phyloP scores from a whole-genome alignment of 148 eudicot species.

The Heliosperma pusillum region DNA sequence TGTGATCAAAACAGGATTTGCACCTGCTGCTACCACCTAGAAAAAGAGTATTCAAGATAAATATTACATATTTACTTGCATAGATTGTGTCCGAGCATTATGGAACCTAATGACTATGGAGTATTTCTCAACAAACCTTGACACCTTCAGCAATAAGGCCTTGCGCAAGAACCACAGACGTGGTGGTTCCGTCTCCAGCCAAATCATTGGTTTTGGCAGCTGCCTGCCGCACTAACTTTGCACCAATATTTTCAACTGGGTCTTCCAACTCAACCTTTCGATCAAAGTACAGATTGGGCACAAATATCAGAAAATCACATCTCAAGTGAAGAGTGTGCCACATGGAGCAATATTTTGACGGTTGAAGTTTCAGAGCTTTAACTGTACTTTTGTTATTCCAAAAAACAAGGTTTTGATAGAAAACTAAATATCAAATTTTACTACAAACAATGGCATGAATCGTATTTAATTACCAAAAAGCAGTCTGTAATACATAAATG shows the following conservation, averaged over 20 bases:
- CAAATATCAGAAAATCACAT: background rate
- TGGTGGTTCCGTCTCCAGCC: slow-evolving; percentile 98
- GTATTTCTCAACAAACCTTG: slow-evolving; percentile 21
- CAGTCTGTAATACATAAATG: too few relatives aligned
- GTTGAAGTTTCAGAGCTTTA: background rate
- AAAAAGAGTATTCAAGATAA: background rate
- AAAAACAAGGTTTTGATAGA: too few relatives aligned
- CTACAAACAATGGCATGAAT: too few relatives aligned
- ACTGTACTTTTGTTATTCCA: too few relatives aligned
- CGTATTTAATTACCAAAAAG: too few relatives aligned
- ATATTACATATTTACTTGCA: background rate
- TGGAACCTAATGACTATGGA: background rate
- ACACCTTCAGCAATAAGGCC: slow-evolving; percentile 86
- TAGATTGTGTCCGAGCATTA: too few relatives aligned
- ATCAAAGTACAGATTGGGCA: background rate
- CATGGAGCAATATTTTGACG: background rate
- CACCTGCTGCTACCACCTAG: slow-evolving; percentile 98
- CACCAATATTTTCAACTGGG: slow-evolving; percentile 95
- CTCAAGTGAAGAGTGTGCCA: background rate
- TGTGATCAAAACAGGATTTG: slow-evolving; percentile 88
- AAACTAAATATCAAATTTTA: too few relatives aligned
- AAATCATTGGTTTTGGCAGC: slow-evolving; percentile 96
- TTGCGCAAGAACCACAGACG: slow-evolving; percentile 92
- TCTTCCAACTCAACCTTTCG: slow-evolving; percentile 84
- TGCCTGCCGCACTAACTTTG: slow-evolving; percentile 91